Evolutionary conservation across 192 early-diverging fungal genomes (phyloP), one percentile per base, ranked within the genome.

Genomic region (Oehlia diaphana): DNA sequence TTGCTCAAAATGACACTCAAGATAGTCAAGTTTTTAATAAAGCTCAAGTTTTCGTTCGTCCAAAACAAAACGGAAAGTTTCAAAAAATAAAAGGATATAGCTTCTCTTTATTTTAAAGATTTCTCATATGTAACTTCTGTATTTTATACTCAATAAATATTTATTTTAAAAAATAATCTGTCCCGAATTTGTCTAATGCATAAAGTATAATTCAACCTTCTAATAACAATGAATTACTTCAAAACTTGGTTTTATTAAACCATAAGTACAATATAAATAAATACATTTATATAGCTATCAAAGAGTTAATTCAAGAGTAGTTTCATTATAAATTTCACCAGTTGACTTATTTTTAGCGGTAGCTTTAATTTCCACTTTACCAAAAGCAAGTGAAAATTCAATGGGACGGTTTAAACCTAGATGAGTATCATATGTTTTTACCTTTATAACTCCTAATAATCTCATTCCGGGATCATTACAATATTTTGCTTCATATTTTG

Each of bases 341-440:
- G 50, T 78, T 68, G 6, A 9, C 12, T 62, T 64, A 78, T 78
- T 78, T 49, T 37, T 42, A 53, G 77, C 77, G 7, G 19, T 78
- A 33, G 77, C 77, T 69, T 78, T 78, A 35, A 78, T 69, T 69
- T 78, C 77, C 66, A 78, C 67, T 16, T 65, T 35, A 21, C 64
- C 77, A 68, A 78, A 78, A 1, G 77, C 35, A 10, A 78, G 68
- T 1, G 47, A 53, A 19, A 78, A 78, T 69, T 78, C 65, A 3
- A 78, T 49, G 6, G 61, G 61, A 26, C 77, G 63, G 14, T 68
- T 53, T 47, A n/a, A 23, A 21, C 77, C 77, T n/a, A 68, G 13
- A 37, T n/a, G 64, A 16, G 42, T 50, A 68, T 68, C 66, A 7
- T 64, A 9, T 23, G 68, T 21, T 33, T 35, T 42, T 50, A 78